These are phyloP conservation scores for Trichoderma endophyticum DNA, from an alignment of 2,329 filamentous ascomycete species.

Conservation along the genomic window DNA sequence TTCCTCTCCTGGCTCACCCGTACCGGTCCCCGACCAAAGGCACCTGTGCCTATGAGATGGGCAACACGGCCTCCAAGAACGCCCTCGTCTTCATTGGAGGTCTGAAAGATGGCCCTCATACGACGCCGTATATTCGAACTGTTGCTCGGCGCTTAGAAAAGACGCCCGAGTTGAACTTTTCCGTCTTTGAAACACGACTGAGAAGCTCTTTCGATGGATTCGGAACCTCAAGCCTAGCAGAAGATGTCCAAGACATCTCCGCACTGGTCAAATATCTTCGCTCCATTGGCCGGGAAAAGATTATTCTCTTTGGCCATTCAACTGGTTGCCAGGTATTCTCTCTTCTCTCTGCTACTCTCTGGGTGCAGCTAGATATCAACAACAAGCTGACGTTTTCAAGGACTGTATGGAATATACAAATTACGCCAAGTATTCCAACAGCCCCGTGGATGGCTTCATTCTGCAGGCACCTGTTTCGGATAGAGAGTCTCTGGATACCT, in stretches of 20 bases:
- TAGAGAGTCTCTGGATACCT: constrained; percentile 57
- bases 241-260: constrained; percentile 54
- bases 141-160: constrained; percentile 45
- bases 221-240: constrained; percentile 47
- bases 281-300: constrained; percentile 46
- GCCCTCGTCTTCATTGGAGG: constrained; percentile 69
- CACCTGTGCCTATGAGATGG: constrained; percentile 48
- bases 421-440: constrained; percentile 39
- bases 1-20: constrained; percentile 45
- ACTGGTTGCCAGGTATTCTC: constrained; percentile 54
- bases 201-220: constrained; percentile 53
- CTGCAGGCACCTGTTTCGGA: constrained; percentile 80
- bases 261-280: constrained; percentile 53
- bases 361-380: neutral
- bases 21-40: constrained; percentile 41
- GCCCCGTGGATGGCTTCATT: constrained; percentile 70
- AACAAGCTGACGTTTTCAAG: constrained; percentile 31
- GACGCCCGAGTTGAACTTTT: constrained; percentile 42
- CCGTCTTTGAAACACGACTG: constrained; percentile 56
- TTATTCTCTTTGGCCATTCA: constrained; percentile 57
- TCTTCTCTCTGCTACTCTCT: neutral
- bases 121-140: constrained; percentile 53
- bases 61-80: constrained; percentile 44
- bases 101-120: constrained; percentile 66
- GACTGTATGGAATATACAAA: constrained; percentile 56